phyloP scores from a whole-genome alignment of 176 grass and related monocot genomes.

The Alloteropsis semialata region DNA sequence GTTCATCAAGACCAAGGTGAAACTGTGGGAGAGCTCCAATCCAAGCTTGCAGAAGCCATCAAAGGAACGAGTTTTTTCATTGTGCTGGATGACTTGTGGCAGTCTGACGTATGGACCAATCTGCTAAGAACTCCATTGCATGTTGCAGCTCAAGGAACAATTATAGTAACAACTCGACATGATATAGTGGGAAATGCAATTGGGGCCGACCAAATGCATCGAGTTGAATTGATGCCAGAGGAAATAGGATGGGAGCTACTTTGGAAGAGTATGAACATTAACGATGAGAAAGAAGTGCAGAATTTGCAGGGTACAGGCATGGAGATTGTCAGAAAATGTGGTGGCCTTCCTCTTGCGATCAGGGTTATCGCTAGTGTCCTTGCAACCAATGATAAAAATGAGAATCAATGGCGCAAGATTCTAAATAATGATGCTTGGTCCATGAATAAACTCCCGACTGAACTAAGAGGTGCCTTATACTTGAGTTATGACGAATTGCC shows the following conservation, averaged over 20 bases:
- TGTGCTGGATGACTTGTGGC: too few species aligned
- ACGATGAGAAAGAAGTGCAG: not conserved
- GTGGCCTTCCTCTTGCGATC: conserved; percentile 38
- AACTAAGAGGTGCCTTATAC: too few species aligned
- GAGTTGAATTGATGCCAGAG: not conserved
- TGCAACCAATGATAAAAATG: not conserved
- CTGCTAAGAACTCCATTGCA: too few species aligned
- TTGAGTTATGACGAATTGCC: too few species aligned
- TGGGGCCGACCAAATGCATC: not conserved
- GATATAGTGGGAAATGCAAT: conserved; percentile 6
- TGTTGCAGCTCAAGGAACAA: not conserved
- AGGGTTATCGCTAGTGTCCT: conserved; percentile 10
- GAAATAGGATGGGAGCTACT: conserved; percentile 26
- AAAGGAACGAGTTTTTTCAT: too few species aligned
- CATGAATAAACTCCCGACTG: too few species aligned
- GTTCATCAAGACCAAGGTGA: too few species aligned
- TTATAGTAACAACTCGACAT: conserved; percentile 22
- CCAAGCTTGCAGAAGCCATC: too few species aligned
- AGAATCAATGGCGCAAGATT: conserved; percentile 17
- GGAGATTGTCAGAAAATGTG: conserved; percentile 34
- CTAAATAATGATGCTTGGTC: conserved; percentile 18
- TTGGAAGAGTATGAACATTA: not conserved
- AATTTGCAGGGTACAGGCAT: not conserved
- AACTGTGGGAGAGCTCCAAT: too few species aligned
- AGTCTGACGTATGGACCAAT: too few species aligned